Evolutionary conservation across 805 yeast genomes (phyloP), one percentile per base, ranked within the genome.

Genomic region (Candida gorgasii): DNA sequence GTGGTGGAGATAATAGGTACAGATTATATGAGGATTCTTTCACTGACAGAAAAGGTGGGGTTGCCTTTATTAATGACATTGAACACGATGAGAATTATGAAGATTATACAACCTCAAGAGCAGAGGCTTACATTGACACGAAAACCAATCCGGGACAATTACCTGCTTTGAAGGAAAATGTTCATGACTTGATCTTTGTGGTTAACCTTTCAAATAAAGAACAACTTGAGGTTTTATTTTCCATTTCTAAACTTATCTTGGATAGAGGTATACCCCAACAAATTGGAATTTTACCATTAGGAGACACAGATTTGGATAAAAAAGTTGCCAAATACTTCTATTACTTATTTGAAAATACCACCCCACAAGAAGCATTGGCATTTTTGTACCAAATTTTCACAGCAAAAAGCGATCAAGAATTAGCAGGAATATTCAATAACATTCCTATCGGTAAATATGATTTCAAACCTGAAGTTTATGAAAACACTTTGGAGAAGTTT

Each of bases 11-110:
- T 40, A 70, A 65, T 49, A 51, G 76, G 43, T 70, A 58, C 45
- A 51, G 52, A 28, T 37, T 69, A 2, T 66, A 55, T 48, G 53
- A 58, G 32, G 53, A 69, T 22, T 33, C 37, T 1, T 69, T 54
- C 40, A 17, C 17, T 7, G 29, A 46, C 3, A 42, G 49, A 7
- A 52, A 53, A 19, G 66, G 67, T 4, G 75, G 73, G 0, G 75
- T 89, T 6, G 70, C 85, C 1, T 89, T 80, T 67, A 72, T 92
- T 54, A 93, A 92, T 55, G 86, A 93, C 58, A 65, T 92, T 5
- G 95, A 82, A 50, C 55, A 47, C 0, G 96, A 88, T 55, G 52
- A 58, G 0, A 71, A 66, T 23, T 89, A 86, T 55, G 53, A 59
- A 1, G 58, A 64, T 7, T 75, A 74, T 53, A 56, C 78, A 1